phyloP scores from a whole-genome alignment of 2,329 filamentous ascomycete genomes.

The Didymella segeticola region DNA sequence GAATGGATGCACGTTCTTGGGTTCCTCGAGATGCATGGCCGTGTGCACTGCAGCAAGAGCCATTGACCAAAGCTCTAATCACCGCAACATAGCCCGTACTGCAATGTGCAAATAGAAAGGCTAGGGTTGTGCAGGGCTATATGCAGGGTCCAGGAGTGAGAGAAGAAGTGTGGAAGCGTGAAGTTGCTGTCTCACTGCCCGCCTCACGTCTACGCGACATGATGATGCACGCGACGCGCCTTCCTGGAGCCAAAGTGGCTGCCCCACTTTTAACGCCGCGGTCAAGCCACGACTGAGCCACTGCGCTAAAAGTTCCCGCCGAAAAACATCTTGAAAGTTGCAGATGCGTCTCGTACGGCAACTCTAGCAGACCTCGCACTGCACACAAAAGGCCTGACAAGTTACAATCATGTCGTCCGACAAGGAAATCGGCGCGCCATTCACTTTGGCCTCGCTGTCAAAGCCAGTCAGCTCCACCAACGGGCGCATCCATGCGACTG shows the following conservation, averaged over 20 bases:
- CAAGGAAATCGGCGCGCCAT: constrained; percentile 47
- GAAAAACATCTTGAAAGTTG: constrained; percentile 12
- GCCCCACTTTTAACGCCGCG: not conserved
- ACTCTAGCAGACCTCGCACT: constrained; percentile 31
- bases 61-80: constrained; percentile 36
- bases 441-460: constrained; percentile 54
- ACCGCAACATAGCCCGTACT: constrained; percentile 3
- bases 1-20: constrained; percentile 48
- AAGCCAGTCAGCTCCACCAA: constrained; percentile 50
- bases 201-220: constrained; percentile 7
- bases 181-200: not conserved
- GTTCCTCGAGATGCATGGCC: constrained; percentile 48
- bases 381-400: constrained; percentile 33
- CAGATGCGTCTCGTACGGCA: constrained; percentile 25
- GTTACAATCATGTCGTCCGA: constrained; percentile 46
- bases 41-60: constrained; percentile 45
- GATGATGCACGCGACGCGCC: constrained; percentile 21
- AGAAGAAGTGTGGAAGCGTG: constrained; percentile 6
- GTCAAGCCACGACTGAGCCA: constrained; percentile 4
- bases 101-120: not conserved
- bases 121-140: not conserved
- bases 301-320: constrained; percentile 4
- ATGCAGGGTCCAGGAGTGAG: not conserved
- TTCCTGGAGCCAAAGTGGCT: constrained; percentile 14
- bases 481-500: constrained; percentile 51